Evolutionary conservation across 164 flowering plant genomes (phyloP), one percentile per base, ranked within the genome.

Genomic region (Brasenia schreberi): DNA sequence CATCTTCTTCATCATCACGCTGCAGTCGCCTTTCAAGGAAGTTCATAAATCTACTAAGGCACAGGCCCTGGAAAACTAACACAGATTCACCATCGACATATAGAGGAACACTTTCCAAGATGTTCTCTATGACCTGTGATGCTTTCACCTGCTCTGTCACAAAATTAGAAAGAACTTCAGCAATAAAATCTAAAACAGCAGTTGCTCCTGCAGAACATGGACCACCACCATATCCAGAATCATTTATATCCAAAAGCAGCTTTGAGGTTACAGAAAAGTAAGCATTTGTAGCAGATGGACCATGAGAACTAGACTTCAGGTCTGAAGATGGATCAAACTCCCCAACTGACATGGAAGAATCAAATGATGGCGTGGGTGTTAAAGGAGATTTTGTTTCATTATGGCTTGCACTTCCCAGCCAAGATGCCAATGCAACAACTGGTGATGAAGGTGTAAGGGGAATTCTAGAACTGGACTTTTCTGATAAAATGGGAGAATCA

Each of bases 1-100:
- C 87, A 69, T 85, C 78, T 82, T 90, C 98, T 76, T 95, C 99
- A 70, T 95, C 99, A 81, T 95, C 99, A 72, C 97, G 95, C 79
- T 87, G 65, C 59, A 95, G 93, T 60, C 97, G 94, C 71, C 99
- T 86, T 76, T 95, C 99, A 63, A 95, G 83, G 65, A 86, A 92
- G 74, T 88, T 95, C 87, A 92, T 90, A 66, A 95, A 64, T 78
- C 97, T 88, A 72, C 85, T 79, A 65, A 95, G 86, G 81, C 98
- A 95, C 66, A 95, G 69, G 69, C 99, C 99, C 77, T 95, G 99
- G 65, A 92, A 92, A 64, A 88, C 89, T 71, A 95, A 73, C 63
- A 84, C 79, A 62, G 90, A 81, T 61, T 95, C 96, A 58, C 78
- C 71, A 83, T 95, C 96, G 64, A 85, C 90, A 75, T 88, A 82